Evolutionary conservation across 2,329 filamentous ascomycete species (phyloP).

Genomic region (Ophiostoma ips): DNA sequence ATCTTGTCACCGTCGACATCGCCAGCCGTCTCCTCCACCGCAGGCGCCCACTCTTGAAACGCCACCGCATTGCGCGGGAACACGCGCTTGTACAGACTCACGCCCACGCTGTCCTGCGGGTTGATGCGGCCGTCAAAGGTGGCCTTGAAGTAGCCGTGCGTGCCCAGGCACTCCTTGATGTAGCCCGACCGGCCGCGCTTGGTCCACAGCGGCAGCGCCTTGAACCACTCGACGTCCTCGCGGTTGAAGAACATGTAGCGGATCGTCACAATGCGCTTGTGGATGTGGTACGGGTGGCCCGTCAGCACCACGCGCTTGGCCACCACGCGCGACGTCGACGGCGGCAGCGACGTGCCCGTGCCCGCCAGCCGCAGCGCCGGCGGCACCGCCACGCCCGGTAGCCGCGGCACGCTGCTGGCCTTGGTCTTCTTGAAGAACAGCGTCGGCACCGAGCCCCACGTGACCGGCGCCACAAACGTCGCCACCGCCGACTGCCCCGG

Average conservation of each 20-base stretch:
- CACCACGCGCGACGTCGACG: conserved; percentile 63
- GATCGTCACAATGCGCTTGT: conserved; percentile 93
- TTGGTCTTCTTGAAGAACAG: conserved; percentile 59
- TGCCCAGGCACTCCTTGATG: conserved; percentile 88
- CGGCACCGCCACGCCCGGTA: conserved; percentile 24
- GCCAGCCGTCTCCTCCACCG: conserved; percentile 17
- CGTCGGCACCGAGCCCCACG: conserved; percentile 82
- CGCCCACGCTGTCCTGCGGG: conserved; percentile 83
- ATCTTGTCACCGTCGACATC: conserved; percentile 30
- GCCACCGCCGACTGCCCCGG: conserved; percentile 82
- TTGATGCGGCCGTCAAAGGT: conserved; percentile 95
- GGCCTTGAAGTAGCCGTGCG: conserved; percentile 99
- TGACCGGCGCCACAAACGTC: conserved; percentile 77
- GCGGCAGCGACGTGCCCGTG: conserved; percentile 75
- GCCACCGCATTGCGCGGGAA: conserved; percentile 58
- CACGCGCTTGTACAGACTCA: conserved; percentile 76
- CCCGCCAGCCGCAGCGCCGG: conserved; percentile 57
- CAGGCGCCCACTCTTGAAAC: conserved; percentile 24
- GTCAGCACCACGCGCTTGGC: conserved; percentile 91
- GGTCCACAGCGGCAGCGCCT: conserved; percentile 90
- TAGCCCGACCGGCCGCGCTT: conserved; percentile 75
- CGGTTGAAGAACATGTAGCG: conserved; percentile 99
- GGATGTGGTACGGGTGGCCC: conserved; percentile 95
- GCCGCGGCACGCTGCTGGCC: conserved; percentile 21
- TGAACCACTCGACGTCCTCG: conserved; percentile 95